Evolutionary conservation across 164 flowering plant genomes (phyloP).

Genomic region (Akebia trifoliata): DNA sequence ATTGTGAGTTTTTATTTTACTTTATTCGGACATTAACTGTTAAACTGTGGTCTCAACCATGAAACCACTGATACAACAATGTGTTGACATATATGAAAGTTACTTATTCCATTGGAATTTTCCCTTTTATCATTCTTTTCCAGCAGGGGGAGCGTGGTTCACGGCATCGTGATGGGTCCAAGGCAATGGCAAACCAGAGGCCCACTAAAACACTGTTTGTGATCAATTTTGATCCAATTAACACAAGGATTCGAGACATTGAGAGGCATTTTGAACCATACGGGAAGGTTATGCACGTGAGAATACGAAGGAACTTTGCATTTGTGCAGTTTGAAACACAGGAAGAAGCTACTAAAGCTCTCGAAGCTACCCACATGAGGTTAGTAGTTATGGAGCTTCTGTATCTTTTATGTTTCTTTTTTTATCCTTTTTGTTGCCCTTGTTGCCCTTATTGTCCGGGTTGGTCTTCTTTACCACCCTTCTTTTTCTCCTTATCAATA

Average conservation of each 20-base stretch:
- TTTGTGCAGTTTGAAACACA: slow-evolving; percentile 90
- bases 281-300: slow-evolving; percentile 67
- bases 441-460: background rate
- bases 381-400: slow-evolving; percentile 18
- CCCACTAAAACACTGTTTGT: slow-evolving; percentile 90
- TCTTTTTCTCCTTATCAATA: too few species aligned
- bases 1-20: background rate
- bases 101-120: background rate
- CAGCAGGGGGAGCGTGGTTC: slow-evolving; percentile 58
- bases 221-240: slow-evolving; percentile 78
- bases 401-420: background rate
- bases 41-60: too few species aligned
- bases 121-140: background rate
- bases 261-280: slow-evolving; percentile 80
- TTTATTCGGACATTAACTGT: too few species aligned
- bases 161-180: slow-evolving; percentile 54
- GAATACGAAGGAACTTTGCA: slow-evolving; percentile 84
- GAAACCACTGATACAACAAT: background rate
- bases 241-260: slow-evolving; percentile 64
- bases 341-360: slow-evolving; percentile 91
- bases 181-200: slow-evolving; percentile 51
- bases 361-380: slow-evolving; percentile 88
- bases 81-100: background rate
- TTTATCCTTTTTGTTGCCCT: background rate
- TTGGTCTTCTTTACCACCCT: too few species aligned